Evolutionary conservation across 257 asterid genomes (phyloP), one percentile per base, ranked within the genome.

Genomic region (Eucommia ulmoides): DNA sequence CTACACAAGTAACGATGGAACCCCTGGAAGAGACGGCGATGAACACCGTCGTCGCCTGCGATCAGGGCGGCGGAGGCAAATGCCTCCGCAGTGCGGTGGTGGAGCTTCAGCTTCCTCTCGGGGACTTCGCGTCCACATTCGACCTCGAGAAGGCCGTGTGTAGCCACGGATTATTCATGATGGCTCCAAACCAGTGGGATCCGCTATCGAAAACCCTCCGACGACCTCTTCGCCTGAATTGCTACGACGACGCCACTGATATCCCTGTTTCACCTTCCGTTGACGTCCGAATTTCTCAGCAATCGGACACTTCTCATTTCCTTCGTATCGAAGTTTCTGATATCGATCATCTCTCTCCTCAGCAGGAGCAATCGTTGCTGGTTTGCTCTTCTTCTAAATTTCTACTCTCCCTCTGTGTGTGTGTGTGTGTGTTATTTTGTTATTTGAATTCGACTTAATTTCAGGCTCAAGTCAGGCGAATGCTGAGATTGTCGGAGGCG

Each of bases 171-270:
- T 55, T 87, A 7, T 87, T 87, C 71, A 87, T 87, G 96, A 87
- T 80, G 93, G 88, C 96, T 24, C 96, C 94, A 46, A 87, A 87
- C 49, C 73, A 54, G 38, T 87, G 96, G 94, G 89, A 83, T 69
- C 58, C 89, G 23, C 74, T 46, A 25, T 69, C 87, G 63, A 75
- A 83, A 68, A 80, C 93, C 68, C 76, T 86, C 53, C 66, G 22
- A 45, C 93, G 96, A 24, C 84, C 94, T 26, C 72, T 83, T 8
- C 93, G 81, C 67, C 94, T 64, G 60, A 67, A 53, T 18, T 45
- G 19, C 14, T 41, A 51, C 17, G 51, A 65, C 23, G 63, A 61
- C 45, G 75, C 58, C 8, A 65, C 65, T 44, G 72, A 68, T 33
- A 52, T 51, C 46, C 76, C 89, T 42, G 48, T 42, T 42, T 42